Percentiles rank a stretch among this genome's conserved stretches.
These are phyloP conservation scores for Starmerella geochares DNA, from an alignment of 805 yeast genomes.

Conservation along the genomic window DNA sequence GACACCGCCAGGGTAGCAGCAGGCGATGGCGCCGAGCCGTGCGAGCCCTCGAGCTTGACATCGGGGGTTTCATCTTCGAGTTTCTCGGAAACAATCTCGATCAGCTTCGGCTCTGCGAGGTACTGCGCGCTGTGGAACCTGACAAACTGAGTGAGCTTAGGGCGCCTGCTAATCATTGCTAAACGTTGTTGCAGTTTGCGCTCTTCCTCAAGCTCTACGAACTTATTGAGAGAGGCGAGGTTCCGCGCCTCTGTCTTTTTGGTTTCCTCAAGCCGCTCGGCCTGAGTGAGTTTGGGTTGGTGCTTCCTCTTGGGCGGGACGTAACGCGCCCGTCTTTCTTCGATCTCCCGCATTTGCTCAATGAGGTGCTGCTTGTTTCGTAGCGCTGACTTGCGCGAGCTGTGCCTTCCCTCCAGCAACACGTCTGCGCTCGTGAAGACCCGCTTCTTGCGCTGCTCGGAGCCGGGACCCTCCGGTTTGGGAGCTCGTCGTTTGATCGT, in stretches of 20 bases:
- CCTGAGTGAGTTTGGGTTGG: constrained; percentile 46
- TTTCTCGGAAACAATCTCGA: constrained; percentile 1
- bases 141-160: constrained; percentile 49
- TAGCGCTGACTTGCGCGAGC: constrained; percentile 67
- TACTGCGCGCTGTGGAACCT: constrained; percentile 31
- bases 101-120: constrained; percentile 9
- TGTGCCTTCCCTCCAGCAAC: constrained; percentile 50
- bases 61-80: background rate
- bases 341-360: constrained; percentile 58
- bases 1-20: too few species aligned
- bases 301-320: constrained; percentile 31
- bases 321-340: constrained; percentile 41
- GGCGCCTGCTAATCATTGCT: constrained; percentile 54
- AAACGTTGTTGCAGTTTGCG: constrained; percentile 71
- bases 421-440: constrained; percentile 20
- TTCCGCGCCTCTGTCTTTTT: constrained; percentile 73
- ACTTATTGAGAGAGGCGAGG: constrained; percentile 58
- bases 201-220: constrained; percentile 73
- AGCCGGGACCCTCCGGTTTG: constrained; percentile 15
- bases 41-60: too few species aligned
- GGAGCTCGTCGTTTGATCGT: constrained; percentile 33
- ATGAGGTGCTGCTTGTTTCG: constrained; percentile 68
- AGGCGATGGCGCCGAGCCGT: too few species aligned
- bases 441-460: constrained; percentile 18
- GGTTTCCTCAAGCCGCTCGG: constrained; percentile 71